Base-by-base conservation (phyloP, 208 protist genomes). In the Baffinella frigidus region DNA sequence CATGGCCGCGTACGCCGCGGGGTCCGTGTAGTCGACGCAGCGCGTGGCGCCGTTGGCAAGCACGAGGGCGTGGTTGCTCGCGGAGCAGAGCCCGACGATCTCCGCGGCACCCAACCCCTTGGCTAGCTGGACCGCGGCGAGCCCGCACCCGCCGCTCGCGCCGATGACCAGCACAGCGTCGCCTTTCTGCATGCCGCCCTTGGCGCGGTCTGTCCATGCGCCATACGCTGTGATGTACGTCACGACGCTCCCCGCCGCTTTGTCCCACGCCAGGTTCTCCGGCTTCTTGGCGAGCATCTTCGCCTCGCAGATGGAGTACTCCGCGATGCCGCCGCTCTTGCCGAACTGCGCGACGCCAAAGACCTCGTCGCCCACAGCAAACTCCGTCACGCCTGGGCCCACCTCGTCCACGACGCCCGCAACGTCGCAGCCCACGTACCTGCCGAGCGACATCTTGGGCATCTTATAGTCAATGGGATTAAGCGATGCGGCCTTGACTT, bases 381-480 rank as follows among this genome's bases (percentile, higher is more conserved):
- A 90, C 44, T 38, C 43, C 3, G 27, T 39, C 3, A 74, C 48
- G n/a, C n/a, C n/a, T n/a, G n/a, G n/a, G n/a, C n/a, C n/a, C 77
- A 56, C 77, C 39, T 43, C 77, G n/a, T n/a, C n/a, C 0, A 77
- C 71, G 20, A 64, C 56, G 30, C 83, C 83, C 4, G 51, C 35
- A n/a, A 90, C 83, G 30, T 90, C 83, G 10, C 67, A 50, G 7
- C 83, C 83, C n/a, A 61, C 7, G n/a, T 24, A 11, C 44, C n/a
- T 72, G 30, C 24, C 24, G 17, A 33, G 3, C 0, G 30, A 33
- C 56, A 64, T 64, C 39, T 56, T 43, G n/a, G 27, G 36, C 11
- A 87, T 11, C 44, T 87, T 87, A 43, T 87, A 87, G 39, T 87
- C 77, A 3, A 87, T n/a, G 5, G 77, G 77, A 67, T 87, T 87